These are phyloP conservation scores for Rhizoclosmatium globosum DNA, from an alignment of 192 early-diverging fungal genomes.

Conservation along the genomic window DNA sequence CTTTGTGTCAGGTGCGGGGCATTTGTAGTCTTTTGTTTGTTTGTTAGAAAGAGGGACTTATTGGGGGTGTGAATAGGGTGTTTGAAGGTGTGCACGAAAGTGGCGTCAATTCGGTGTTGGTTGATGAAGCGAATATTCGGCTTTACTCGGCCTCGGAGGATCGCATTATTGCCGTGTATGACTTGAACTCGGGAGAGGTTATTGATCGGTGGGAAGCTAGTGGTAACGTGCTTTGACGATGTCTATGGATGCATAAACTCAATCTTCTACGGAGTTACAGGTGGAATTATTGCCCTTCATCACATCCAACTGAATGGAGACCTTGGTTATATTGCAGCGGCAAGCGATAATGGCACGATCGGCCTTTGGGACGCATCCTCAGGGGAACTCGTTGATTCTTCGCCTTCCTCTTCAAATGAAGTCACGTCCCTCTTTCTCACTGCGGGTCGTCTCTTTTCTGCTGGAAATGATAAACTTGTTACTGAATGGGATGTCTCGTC, in stretches of 20 bases:
- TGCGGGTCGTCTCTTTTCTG: slow-evolving; percentile 18
- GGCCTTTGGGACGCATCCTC: slow-evolving; percentile 7
- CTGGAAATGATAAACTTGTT: slow-evolving; percentile 24
- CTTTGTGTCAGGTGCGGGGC: not conserved
- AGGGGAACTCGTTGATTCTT: slow-evolving; percentile 18
- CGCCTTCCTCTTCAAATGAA: slow-evolving; percentile 11
- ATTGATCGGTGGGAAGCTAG: slow-evolving; percentile 22
- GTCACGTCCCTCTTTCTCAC: slow-evolving; percentile 8
- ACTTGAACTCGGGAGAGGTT: slow-evolving; percentile 23
- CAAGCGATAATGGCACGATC: slow-evolving; percentile 14
- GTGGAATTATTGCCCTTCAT: not conserved
- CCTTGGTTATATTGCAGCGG: slow-evolving; percentile 8
- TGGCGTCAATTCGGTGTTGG: slow-evolving; percentile 29
- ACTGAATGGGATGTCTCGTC: slow-evolving; percentile 17
- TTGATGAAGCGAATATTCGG: slow-evolving; percentile 28
- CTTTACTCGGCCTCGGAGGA: slow-evolving; percentile 42
- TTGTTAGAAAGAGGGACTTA: slow-evolving; percentile 10
- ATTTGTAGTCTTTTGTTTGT: not conserved
- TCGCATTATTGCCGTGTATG: slow-evolving; percentile 37
- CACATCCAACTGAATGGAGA: not conserved
- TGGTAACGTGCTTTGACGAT: not conserved
- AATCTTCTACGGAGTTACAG: not conserved
- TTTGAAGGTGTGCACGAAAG: slow-evolving; percentile 15
- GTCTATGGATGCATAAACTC: not conserved
- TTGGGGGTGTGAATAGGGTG: not conserved